Evolutionary conservation across 2,329 filamentous ascomycete genomes (phyloP).

Genomic region (Pseudopyrenochaeta lycopersici): DNA sequence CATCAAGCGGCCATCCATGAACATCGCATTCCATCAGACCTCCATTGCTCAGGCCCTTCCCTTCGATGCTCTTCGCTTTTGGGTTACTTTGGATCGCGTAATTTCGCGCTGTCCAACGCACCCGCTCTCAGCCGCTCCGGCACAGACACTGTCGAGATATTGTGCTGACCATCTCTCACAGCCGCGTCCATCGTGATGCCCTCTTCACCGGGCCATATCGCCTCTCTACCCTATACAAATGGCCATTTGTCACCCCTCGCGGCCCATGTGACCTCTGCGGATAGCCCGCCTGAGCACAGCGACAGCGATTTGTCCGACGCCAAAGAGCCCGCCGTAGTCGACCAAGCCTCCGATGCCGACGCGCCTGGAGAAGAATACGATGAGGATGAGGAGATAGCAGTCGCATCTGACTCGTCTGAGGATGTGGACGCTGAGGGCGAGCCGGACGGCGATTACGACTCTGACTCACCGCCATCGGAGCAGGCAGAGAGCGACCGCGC

Average conservation of each 20-base stretch:
- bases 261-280: slow-evolving; percentile 55
- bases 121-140: slow-evolving; percentile 43
- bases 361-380: slow-evolving; percentile 51
- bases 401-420: slow-evolving; percentile 57
- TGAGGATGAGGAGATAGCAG: slow-evolving; percentile 56
- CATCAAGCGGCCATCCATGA: slow-evolving; percentile 44
- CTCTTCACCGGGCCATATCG: slow-evolving; percentile 69
- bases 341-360: slow-evolving; percentile 51
- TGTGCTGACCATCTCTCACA: slow-evolving; percentile 56
- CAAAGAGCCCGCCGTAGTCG: slow-evolving; percentile 62
- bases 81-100: slow-evolving; percentile 56
- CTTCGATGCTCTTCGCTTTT: slow-evolving; percentile 39
- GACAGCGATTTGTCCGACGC: slow-evolving; percentile 82
- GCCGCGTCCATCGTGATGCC: slow-evolving; percentile 71
- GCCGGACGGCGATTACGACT: slow-evolving; percentile 76
- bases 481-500: slow-evolving; percentile 61
- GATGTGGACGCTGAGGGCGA: slow-evolving; percentile 61
- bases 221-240: slow-evolving; percentile 71
- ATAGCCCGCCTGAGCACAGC: slow-evolving; percentile 64
- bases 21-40: slow-evolving; percentile 51
- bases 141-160: slow-evolving; percentile 44
- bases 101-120: slow-evolving; percentile 45
- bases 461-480: slow-evolving; percentile 63
- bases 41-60: slow-evolving; percentile 39
- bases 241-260: slow-evolving; percentile 69